These are phyloP conservation scores for Madurella mycetomatis DNA, from an alignment of 2,329 filamentous ascomycete species.

Conservation along the genomic window DNA sequence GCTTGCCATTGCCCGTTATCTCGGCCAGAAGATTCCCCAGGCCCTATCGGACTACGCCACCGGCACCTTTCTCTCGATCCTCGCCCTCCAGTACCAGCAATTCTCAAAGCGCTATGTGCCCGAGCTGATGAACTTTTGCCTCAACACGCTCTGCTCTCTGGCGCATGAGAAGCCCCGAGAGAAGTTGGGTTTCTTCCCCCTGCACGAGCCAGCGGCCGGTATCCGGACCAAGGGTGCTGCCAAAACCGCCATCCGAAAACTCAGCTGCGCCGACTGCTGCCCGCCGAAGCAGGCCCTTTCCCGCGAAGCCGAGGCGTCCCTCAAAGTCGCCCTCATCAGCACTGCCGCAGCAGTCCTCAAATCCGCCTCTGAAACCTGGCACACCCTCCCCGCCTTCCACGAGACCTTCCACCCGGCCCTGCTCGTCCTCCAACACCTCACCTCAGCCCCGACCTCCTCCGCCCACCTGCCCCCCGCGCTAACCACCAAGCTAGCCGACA, in stretches of 20 bases:
- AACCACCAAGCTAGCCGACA: conserved; percentile 38
- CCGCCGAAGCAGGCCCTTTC: conserved; percentile 26
- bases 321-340: conserved; percentile 57
- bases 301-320: conserved; percentile 30
- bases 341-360: conserved; percentile 63
- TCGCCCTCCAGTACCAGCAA: conserved; percentile 77
- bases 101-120: conserved; percentile 85
- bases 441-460: conserved; percentile 47
- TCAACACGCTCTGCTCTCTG: conserved; percentile 68
- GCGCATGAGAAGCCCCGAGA: conserved; percentile 50
- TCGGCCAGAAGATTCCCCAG: conserved; percentile 70
- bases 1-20: conserved; percentile 75
- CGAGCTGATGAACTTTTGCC: conserved; percentile 75
- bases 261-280: conserved; percentile 60
- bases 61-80: conserved; percentile 73
- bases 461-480: conserved; percentile 46
- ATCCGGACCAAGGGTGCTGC: conserved; percentile 47
- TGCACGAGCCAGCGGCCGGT: conserved; percentile 51
- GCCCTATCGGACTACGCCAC: conserved; percentile 62
- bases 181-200: conserved; percentile 54
- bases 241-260: conserved; percentile 42
- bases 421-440: conserved; percentile 57
- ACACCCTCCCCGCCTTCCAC: conserved; percentile 64
- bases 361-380: conserved; percentile 68
- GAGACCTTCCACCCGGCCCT: conserved; percentile 71